Conservation (phyloP, 148 eudicot genomes). For the Fagopyrum tataricum region DNA sequence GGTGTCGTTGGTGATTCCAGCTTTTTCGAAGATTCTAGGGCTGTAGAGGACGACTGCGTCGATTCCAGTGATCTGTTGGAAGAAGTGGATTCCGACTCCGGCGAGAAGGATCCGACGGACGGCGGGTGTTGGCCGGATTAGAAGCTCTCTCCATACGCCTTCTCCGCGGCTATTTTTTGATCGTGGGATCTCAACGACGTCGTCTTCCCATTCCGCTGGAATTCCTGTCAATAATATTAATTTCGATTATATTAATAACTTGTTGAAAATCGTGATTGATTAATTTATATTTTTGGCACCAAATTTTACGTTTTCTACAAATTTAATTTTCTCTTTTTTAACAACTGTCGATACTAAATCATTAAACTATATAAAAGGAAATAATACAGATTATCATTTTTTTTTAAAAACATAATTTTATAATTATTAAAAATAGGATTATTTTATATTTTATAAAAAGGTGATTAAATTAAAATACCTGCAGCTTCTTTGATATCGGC, state of each 20-base stretch:
- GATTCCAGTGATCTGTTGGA: slow-evolving; percentile 64
- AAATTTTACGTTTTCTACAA: no score
- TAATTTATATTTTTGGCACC: no score
- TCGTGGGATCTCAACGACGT: slow-evolving; percentile 34
- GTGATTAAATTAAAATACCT: not conserved
- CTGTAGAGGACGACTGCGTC: slow-evolving; percentile 73
- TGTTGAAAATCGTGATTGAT: not conserved
- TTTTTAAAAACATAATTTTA: no score
- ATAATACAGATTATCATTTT: no score
- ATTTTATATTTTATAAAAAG: not conserved
- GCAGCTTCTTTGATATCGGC: slow-evolving; percentile 42
- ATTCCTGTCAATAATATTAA: slow-evolving; percentile 31
- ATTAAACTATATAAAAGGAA: no score
- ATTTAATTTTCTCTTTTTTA: no score
- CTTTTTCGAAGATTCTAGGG: slow-evolving; percentile 51
- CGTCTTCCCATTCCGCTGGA: slow-evolving; percentile 52
- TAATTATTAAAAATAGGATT: no score
- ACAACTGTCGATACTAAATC: no score
- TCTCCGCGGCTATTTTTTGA: slow-evolving; percentile 28
- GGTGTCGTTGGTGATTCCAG: slow-evolving; percentile 41
- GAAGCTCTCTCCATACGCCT: slow-evolving; percentile 57
- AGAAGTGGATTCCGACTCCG: slow-evolving; percentile 61
- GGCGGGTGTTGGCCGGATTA: slow-evolving; percentile 37
- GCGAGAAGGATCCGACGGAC: slow-evolving; percentile 53
- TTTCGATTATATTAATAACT: not conserved